phyloP scores from a whole-genome alignment of 2,329 filamentous ascomycete genomes.

The Colletotrichum limetticola region DNA sequence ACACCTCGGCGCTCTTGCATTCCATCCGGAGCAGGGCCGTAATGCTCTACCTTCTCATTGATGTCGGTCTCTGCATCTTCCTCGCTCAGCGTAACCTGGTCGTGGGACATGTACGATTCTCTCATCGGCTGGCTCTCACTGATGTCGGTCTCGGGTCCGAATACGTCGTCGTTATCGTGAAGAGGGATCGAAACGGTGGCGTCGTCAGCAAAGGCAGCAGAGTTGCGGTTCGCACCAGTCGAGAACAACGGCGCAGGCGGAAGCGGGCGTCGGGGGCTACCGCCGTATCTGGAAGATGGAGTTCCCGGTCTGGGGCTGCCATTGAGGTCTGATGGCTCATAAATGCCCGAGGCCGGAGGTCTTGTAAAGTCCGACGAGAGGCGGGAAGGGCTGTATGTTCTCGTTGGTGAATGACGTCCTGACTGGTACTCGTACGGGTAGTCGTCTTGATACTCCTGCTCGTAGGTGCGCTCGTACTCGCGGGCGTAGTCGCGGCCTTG shows the following conservation, averaged over 20 bases:
- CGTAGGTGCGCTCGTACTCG: slow-evolving; percentile 41
- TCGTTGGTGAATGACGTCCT: slow-evolving; percentile 58
- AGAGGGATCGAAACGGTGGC: slow-evolving; percentile 80
- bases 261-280: slow-evolving; percentile 86
- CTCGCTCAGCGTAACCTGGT: slow-evolving; percentile 66
- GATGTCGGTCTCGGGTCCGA: slow-evolving; percentile 70
- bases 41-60: slow-evolving; percentile 77
- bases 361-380: slow-evolving; percentile 72
- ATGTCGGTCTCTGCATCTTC: slow-evolving; percentile 45
- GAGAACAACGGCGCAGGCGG: slow-evolving; percentile 90
- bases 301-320: slow-evolving; percentile 91
- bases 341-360: slow-evolving; percentile 77
- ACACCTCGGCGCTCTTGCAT: slow-evolving; percentile 90
- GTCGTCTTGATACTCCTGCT: slow-evolving; percentile 31
- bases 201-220: slow-evolving; percentile 70
- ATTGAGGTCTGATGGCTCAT: slow-evolving; percentile 89
- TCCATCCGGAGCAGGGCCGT: slow-evolving; percentile 87
- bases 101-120: slow-evolving; percentile 66
- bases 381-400: slow-evolving; percentile 68
- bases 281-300: slow-evolving; percentile 87
- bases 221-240: slow-evolving; percentile 56
- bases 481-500: slow-evolving; percentile 53
- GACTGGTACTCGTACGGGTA: slow-evolving; percentile 30
- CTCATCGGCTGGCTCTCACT: slow-evolving; percentile 61
- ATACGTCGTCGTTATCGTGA: slow-evolving; percentile 76